Evolutionary conservation across 2,329 filamentous ascomycete genomes (phyloP).

Genomic region (Pseudocercospora vitis): DNA sequence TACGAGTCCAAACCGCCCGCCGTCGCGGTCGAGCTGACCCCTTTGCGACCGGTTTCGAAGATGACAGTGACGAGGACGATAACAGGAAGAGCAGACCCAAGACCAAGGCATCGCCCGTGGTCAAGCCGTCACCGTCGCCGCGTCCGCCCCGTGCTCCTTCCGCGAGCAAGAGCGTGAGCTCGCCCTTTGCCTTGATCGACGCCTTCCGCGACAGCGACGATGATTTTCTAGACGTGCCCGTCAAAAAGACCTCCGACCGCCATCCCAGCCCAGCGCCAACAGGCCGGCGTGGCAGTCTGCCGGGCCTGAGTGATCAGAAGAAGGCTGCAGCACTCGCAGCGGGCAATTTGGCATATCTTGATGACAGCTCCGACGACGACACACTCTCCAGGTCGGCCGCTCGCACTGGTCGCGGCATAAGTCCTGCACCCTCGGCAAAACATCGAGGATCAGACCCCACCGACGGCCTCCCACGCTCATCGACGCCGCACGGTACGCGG

Average conservation of each 20-base stretch:
- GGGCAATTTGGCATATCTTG: constrained; percentile 35
- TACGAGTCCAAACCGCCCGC: constrained; percentile 36
- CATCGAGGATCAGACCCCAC: constrained; percentile 21
- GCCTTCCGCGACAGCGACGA: constrained; percentile 30
- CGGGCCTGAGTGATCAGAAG: constrained; percentile 20
- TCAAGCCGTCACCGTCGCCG: constrained; percentile 20
- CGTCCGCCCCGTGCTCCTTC: constrained; percentile 12
- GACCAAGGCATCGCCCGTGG: constrained; percentile 27
- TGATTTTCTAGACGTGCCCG: constrained; percentile 30
- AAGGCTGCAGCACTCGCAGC: constrained; percentile 32
- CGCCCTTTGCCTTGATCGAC: constrained; percentile 24
- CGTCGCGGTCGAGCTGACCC: constrained; percentile 31
- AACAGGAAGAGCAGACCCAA: constrained; percentile 30
- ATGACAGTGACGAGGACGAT: constrained; percentile 36
- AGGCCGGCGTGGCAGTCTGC: constrained; percentile 28
- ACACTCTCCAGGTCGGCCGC: constrained; percentile 9
- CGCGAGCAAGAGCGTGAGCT: constrained; percentile 19
- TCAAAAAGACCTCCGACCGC: constrained; percentile 27
- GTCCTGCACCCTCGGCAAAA: constrained; percentile 33
- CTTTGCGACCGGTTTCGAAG: constrained; percentile 38
- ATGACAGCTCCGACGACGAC: constrained; percentile 37
- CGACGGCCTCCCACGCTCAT: constrained; percentile 23
- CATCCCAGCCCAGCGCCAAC: constrained; percentile 34
- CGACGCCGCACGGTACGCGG: constrained; percentile 29
- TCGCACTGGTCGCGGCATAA: constrained; percentile 28